Base-by-base conservation (phyloP, 2,329 filamentous ascomycete species). In the Aspergillus pseudotamarii region DNA sequence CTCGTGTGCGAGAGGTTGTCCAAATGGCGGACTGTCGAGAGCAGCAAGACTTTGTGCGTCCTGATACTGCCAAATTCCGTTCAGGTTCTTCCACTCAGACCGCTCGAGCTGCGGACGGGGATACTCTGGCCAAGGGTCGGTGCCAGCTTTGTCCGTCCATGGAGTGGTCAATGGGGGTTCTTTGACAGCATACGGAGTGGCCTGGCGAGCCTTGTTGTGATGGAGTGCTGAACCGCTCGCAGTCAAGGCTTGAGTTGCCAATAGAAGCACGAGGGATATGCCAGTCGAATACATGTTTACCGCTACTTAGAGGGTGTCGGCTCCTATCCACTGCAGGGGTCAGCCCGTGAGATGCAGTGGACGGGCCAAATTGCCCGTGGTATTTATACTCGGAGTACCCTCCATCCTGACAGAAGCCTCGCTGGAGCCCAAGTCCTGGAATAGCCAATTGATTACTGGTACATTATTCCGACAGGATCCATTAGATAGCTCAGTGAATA, bases 91-190 rank as follows among this genome's bases (percentile, higher is more conserved):
- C 82, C 82, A 84, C n/a, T 79, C 66, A n/a, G 78, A 69, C 3
- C 82, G 77, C 59, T 81, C 72, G 45, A 83, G 70, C 60, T 80
- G 80, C 6, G 82, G 82, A 32, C 82, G 74, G 11, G 82, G 82
- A 65, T 84, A 83, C 60, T 83, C 81, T 9, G 81, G 80, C 82
- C 82, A 84, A 0, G 82, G 82, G 56, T 80, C 75, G 1, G 78
- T 82, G 19, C 82, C 82, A 6, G 82, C 81, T 28, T 79, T 73
- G 41, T 78, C 72, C 0, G 81, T 84, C 82, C 82, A 84, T 11
- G 73, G 69, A 1, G 80, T 83, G 16, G 75, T 76, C 54, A 82
- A 68, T 4, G 80, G 80, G n/a, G 79, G 78, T 32, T 74, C 63
- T 54, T 82, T 75, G 3, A 75, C 68, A 36, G 74, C 63, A 75